These are phyloP conservation scores for Trichosporon coremiiforme DNA, from an alignment of 1,284 basidiomycete species.

Conservation along the genomic window DNA sequence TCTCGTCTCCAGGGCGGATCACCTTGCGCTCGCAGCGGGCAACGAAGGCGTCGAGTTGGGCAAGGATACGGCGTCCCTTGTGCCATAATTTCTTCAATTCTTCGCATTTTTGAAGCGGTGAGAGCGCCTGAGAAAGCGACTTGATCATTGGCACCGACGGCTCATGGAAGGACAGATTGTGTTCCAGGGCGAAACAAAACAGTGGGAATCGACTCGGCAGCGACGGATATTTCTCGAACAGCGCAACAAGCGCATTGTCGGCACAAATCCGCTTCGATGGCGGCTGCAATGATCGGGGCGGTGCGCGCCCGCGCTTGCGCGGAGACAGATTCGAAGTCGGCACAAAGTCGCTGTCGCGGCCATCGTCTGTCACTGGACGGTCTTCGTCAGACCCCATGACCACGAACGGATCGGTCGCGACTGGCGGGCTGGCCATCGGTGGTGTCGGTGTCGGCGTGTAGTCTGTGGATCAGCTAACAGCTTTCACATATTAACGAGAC, in stretches of 20 bases:
- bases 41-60: slow-evolving; percentile 54
- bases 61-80: slow-evolving; percentile 47
- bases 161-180: slow-evolving; percentile 52
- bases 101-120: slow-evolving; percentile 47
- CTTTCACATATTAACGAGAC: not conserved
- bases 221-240: slow-evolving; percentile 45
- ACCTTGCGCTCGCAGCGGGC: slow-evolving; percentile 50
- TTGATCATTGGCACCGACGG: slow-evolving; percentile 54
- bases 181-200: slow-evolving; percentile 54
- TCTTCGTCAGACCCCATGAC: not conserved
- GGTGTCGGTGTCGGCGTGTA: not conserved
- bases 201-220: slow-evolving; percentile 50
- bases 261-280: not conserved
- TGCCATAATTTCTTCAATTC: slow-evolving; percentile 48
- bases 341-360: not conserved
- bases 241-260: slow-evolving; percentile 34
- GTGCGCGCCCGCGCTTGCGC: not conserved
- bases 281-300: not conserved
- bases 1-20: slow-evolving; percentile 40
- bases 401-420: not conserved
- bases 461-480: not conserved
- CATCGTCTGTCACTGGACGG: not conserved
- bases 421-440: not conserved
- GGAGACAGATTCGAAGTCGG: not conserved
- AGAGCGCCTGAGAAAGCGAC: slow-evolving; percentile 48